These are phyloP conservation scores for Torulaspora maleeae DNA, from an alignment of 805 yeast genomes.

Conservation along the genomic window DNA sequence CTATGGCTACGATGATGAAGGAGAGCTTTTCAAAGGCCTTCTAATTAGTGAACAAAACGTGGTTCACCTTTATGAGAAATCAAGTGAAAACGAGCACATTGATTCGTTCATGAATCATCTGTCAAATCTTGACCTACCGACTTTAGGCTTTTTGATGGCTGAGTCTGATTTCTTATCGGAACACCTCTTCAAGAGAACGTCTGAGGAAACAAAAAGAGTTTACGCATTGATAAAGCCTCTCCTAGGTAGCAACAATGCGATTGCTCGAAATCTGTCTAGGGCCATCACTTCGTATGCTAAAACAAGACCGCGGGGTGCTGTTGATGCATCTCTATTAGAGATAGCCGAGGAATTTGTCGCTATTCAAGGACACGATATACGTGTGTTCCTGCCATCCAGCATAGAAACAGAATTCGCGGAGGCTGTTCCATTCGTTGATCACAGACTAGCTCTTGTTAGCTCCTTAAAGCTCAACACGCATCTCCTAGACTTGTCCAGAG, in stretches of 20 bases:
- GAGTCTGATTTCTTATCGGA: conserved; percentile 17
- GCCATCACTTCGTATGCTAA: conserved; percentile 15
- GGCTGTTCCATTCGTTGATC: conserved; percentile 35
- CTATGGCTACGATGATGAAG: conserved; percentile 31
- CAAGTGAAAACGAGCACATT: conserved; percentile 20
- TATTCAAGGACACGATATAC: conserved; percentile 9
- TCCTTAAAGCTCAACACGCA: conserved; percentile 43
- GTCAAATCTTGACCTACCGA: conserved; percentile 9
- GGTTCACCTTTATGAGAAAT: conserved; percentile 32
- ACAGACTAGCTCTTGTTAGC: conserved; percentile 44
- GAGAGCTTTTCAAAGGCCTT: conserved; percentile 25
- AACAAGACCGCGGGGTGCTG: neutral
- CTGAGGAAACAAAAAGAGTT: conserved; percentile 11
- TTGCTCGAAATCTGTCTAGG: conserved; percentile 15
- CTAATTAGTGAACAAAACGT: conserved; percentile 38
- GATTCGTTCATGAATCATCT: conserved; percentile 22
- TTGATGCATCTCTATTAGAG: conserved; percentile 1
- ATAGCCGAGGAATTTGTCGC: conserved; percentile 17
- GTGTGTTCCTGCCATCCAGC: conserved; percentile 18
- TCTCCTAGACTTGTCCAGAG: conserved; percentile 13
- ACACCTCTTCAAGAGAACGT: conserved; percentile 13
- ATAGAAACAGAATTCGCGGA: conserved; percentile 20
- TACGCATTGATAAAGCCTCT: conserved; percentile 13
- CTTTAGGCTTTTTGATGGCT: conserved; percentile 11
- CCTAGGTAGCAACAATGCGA: conserved; percentile 6